Percentiles rank a stretch among this genome's conserved stretches.
Evolutionary conservation across 2,329 filamentous ascomycete genomes (phyloP).

Genomic region (Penicillium capsulatum): DNA sequence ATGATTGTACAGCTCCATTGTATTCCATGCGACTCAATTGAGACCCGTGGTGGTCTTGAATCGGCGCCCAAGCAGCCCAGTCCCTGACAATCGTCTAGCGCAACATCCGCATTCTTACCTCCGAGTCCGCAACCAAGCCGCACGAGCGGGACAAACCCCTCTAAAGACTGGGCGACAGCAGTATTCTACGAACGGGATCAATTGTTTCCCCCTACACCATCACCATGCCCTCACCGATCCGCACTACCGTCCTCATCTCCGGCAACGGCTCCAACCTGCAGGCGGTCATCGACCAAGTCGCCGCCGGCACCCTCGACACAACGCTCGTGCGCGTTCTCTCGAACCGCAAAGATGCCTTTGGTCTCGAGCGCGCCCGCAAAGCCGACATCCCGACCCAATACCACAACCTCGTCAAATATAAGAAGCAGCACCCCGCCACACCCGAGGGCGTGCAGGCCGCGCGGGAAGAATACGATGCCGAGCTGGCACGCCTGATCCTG

Average conservation of each 20-base stretch:
- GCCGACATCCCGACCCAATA: conserved; percentile 68
- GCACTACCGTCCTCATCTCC: conserved; percentile 65
- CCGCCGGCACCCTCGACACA: conserved; percentile 46
- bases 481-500: conserved; percentile 66
- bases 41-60: neutral
- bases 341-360: conserved; percentile 61
- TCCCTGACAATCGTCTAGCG: neutral
- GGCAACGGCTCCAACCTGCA: conserved; percentile 76
- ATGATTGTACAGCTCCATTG: neutral
- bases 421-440: conserved; percentile 61
- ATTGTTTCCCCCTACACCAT: no score
- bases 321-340: conserved; percentile 62
- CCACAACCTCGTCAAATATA: conserved; percentile 75
- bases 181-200: no score
- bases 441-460: conserved; percentile 49
- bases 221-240: conserved; percentile 37
- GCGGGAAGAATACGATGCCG: conserved; percentile 67
- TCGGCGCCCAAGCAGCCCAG: neutral
- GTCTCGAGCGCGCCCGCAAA: conserved; percentile 57
- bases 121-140: no score
- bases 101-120: neutral
- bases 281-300: conserved; percentile 64
- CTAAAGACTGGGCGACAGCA: no score
- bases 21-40: conserved; percentile 4
- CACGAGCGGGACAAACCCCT: no score